phyloP scores from a whole-genome alignment of 2,329 filamentous ascomycete species.

The Calonectria naviculata region DNA sequence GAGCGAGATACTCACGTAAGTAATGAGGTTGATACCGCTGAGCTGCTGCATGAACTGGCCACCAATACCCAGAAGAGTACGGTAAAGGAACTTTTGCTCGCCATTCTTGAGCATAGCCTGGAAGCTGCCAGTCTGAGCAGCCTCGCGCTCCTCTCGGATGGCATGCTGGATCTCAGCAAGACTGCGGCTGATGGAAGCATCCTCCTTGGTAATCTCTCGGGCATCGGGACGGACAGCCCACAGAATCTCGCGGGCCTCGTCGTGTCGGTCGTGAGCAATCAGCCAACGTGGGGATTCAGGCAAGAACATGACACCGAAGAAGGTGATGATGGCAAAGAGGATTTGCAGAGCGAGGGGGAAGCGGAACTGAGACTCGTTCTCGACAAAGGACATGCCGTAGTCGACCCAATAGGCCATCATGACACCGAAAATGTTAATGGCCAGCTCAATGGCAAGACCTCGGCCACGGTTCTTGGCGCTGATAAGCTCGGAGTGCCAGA shows the following conservation, averaged over 20 bases:
- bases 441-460: slow-evolving; percentile 43
- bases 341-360: slow-evolving; percentile 59
- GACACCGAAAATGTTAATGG: slow-evolving; percentile 52
- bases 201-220: slow-evolving; percentile 35
- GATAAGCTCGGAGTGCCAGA: slow-evolving; percentile 56
- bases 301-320: slow-evolving; percentile 46
- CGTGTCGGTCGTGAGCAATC: slow-evolving; percentile 51
- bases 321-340: slow-evolving; percentile 51
- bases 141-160: slow-evolving; percentile 52
- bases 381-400: slow-evolving; percentile 51
- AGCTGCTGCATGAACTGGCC: slow-evolving; percentile 58
- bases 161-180: slow-evolving; percentile 52
- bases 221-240: slow-evolving; percentile 46
- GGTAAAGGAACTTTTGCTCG: slow-evolving; percentile 52
- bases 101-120: slow-evolving; percentile 53
- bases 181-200: slow-evolving; percentile 39
- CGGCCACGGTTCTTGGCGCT: slow-evolving; percentile 51
- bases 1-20: slow-evolving; percentile 36
- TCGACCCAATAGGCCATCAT: slow-evolving; percentile 50
- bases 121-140: slow-evolving; percentile 46
- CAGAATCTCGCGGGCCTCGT: slow-evolving; percentile 53
- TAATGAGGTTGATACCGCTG: slow-evolving; percentile 49
- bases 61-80: slow-evolving; percentile 53
- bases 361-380: slow-evolving; percentile 52
- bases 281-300: slow-evolving; percentile 58